These are phyloP conservation scores for Acer yangbiense DNA, from an alignment of 345 rosid genomes.

Conservation along the genomic window DNA sequence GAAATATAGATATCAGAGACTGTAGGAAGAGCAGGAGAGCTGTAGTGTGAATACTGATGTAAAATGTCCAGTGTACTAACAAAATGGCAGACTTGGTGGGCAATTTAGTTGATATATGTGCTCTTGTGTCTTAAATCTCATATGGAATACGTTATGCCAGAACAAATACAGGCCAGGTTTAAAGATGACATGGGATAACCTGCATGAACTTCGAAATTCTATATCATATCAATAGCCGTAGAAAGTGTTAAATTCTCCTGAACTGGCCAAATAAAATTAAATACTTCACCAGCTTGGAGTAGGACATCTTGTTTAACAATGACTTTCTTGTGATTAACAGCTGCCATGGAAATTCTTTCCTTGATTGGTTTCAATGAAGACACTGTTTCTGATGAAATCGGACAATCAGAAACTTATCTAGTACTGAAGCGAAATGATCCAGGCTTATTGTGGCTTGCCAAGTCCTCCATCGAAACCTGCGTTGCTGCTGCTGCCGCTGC, in stretches of 20 bases:
- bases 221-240: not conserved
- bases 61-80: not conserved
- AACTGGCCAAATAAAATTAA: not conserved
- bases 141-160: not conserved
- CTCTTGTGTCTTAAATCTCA: not conserved
- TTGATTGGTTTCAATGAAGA: slow-evolving; percentile 81
- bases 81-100: not conserved
- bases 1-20: not conserved
- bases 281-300: not conserved
- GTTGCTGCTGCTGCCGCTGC: slow-evolving; percentile 40
- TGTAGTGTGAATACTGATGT: not conserved
- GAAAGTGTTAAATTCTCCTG: not conserved
- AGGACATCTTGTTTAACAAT: not conserved
- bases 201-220: not conserved
- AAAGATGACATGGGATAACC: not conserved
- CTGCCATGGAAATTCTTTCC: slow-evolving; percentile 76
- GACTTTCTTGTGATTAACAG: slow-evolving; percentile 40
- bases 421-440: slow-evolving; percentile 87
- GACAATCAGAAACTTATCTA: slow-evolving; percentile 61
- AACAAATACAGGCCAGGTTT: no score
- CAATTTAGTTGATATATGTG: not conserved
- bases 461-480: slow-evolving; percentile 67
- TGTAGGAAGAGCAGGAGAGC: not conserved
- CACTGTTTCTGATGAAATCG: slow-evolving; percentile 44
- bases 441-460: slow-evolving; percentile 92